phyloP scores from a whole-genome alignment of 805 yeast genomes.

The Phaffomyces opuntiae region DNA sequence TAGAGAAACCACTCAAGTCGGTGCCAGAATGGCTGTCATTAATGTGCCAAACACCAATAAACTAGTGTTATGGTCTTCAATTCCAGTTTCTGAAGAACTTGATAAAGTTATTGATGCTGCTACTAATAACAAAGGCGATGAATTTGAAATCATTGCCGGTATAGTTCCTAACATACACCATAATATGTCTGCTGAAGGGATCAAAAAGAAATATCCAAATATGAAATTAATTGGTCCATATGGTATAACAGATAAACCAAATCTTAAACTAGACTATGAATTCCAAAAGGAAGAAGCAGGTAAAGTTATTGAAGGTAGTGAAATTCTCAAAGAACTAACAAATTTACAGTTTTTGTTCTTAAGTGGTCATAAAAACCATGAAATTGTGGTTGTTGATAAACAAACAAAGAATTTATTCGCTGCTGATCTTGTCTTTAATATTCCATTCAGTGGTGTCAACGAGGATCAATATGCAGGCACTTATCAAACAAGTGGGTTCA shows the following conservation, averaged over 20 bases:
- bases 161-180: slow-evolving; percentile 62
- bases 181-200: slow-evolving; percentile 51
- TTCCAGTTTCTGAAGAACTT: slow-evolving; percentile 46
- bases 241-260: slow-evolving; percentile 31
- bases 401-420: slow-evolving; percentile 42
- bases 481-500: slow-evolving; percentile 39
- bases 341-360: slow-evolving; percentile 50
- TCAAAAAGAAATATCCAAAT: slow-evolving; percentile 43
- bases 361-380: slow-evolving; percentile 53
- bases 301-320: slow-evolving; percentile 24
- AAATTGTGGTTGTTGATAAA: slow-evolving; percentile 44
- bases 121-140: slow-evolving; percentile 27
- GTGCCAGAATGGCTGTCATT: slow-evolving; percentile 34
- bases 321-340: slow-evolving; percentile 34
- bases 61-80: slow-evolving; percentile 48
- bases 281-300: slow-evolving; percentile 31
- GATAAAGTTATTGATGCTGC: slow-evolving; percentile 31
- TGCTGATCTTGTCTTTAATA: slow-evolving; percentile 57
- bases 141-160: slow-evolving; percentile 37
- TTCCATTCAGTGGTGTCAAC: slow-evolving; percentile 44
- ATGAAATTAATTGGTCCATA: slow-evolving; percentile 47
- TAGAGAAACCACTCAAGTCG: slow-evolving; percentile 24
- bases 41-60: slow-evolving; percentile 22
- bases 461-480: slow-evolving; percentile 38
- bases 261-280: slow-evolving; percentile 32